Percentiles rank a stretch among this genome's conserved stretches.
These are phyloP conservation scores for Aspergillus egyptiacus DNA, from an alignment of 495 filamentous ascomycete genomes.

Conservation along the genomic window DNA sequence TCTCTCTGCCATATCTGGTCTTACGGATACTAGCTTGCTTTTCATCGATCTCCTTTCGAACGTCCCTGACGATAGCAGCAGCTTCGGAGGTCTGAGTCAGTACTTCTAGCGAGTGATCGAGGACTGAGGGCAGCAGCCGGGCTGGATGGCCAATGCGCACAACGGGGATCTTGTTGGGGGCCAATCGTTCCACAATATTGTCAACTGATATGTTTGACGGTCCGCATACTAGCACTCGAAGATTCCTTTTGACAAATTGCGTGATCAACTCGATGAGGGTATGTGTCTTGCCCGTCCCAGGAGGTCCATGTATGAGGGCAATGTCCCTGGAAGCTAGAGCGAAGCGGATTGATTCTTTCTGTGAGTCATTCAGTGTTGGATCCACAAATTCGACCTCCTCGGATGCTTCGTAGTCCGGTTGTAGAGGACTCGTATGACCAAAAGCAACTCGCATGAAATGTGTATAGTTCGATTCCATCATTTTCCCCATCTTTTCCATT, in stretches of 20 bases:
- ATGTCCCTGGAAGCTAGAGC: conserved; percentile 78
- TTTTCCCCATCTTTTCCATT: conserved; percentile 74
- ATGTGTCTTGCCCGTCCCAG: conserved; percentile 95
- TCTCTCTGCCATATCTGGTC: conserved; percentile 72
- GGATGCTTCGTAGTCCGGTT: conserved; percentile 45
- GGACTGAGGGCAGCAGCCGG: conserved; percentile 78
- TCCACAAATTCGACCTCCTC: conserved; percentile 70
- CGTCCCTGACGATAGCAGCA: conserved; percentile 81
- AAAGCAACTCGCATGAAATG: conserved; percentile 79
- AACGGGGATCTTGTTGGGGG: conserved; percentile 76
- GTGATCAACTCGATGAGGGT: conserved; percentile 92
- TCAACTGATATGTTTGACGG: conserved; percentile 96
- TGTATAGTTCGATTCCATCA: conserved; percentile 62
- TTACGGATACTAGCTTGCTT: conserved; percentile 87
- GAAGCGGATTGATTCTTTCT: conserved; percentile 87
- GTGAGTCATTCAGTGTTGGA: conserved; percentile 74
- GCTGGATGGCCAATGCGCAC: conserved; percentile 91
- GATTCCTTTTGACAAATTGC: conserved; percentile 66
- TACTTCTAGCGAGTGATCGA: conserved; percentile 85
- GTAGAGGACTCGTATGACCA: conserved; percentile 46
- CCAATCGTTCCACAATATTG: conserved; percentile 94
- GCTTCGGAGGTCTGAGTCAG: conserved; percentile 90
- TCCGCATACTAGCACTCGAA: conserved; percentile 82
- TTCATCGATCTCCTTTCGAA: conserved; percentile 86
- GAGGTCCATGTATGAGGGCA: conserved; percentile 90